A percentile compares a stretch with the other conserved stretches of the same genome.
Evolutionary conservation across 108 stramenopile species (phyloP).

Genomic region (Chaetoceros muelleri): DNA sequence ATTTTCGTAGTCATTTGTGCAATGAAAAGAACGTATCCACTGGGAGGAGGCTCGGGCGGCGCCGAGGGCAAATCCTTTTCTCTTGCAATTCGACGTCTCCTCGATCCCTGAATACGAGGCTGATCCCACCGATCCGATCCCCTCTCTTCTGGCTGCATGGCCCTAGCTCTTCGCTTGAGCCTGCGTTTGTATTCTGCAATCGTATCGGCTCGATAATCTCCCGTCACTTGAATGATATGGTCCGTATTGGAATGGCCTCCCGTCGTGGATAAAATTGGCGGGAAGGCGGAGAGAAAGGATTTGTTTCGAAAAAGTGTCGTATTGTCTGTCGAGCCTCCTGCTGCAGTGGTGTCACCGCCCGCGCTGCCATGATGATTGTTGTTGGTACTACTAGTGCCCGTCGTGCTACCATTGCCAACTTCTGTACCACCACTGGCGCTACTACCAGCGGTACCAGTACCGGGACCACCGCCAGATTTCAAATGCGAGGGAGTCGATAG

Average conservation of each 20-base stretch:
- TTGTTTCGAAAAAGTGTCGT: background rate
- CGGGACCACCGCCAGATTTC: background rate
- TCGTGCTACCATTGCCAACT: background rate
- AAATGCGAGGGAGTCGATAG: background rate
- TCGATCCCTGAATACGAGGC: constrained; percentile 52
- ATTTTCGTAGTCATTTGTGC: constrained; percentile 79
- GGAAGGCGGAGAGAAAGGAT: background rate
- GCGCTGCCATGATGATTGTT: background rate
- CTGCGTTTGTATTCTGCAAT: constrained; percentile 63
- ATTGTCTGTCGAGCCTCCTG: background rate
- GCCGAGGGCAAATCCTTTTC: constrained; percentile 44
- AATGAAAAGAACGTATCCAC: constrained; percentile 52
- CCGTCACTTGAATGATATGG: constrained; percentile 33
- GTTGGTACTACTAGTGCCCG: background rate
- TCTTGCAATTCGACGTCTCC: constrained; percentile 64
- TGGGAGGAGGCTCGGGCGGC: constrained; percentile 60
- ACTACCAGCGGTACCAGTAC: constrained; percentile 1
- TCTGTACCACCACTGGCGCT: background rate
- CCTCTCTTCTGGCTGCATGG: constrained; percentile 34
- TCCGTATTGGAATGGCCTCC: constrained; percentile 31
- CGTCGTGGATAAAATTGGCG: constrained; percentile 25
- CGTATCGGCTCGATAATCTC: constrained; percentile 35
- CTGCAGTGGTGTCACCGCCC: background rate
- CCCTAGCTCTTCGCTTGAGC: constrained; percentile 30
- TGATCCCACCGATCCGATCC: constrained; percentile 75